A percentile compares a stretch with the other conserved stretches of the same genome.
Conservation (phyloP, 169 alveolate genomes). For the Plasmodium ovale region DNA sequence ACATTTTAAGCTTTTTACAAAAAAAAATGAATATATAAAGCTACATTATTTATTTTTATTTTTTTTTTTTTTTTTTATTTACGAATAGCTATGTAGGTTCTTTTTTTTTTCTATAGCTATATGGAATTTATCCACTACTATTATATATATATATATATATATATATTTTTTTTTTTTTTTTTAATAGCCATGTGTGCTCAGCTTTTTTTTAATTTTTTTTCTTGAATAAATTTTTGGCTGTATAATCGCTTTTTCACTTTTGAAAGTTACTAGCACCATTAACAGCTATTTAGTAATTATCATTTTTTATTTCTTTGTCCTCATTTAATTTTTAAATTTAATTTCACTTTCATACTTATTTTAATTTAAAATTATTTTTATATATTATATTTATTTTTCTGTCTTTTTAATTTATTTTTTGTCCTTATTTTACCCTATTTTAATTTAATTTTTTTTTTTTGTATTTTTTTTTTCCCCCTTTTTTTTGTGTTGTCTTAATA, state of each 20-base stretch:
- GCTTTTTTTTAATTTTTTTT: slow-evolving; percentile 15
- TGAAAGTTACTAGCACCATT: slow-evolving; percentile 7
- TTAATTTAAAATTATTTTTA: slow-evolving; percentile 5
- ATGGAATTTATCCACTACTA: neutral
- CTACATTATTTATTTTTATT: slow-evolving; percentile 1
- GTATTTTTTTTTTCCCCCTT: neutral
- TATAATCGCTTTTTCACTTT: too few relatives aligned
- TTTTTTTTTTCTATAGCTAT: neutral
- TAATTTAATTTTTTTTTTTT: neutral
- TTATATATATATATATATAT: too few relatives aligned
- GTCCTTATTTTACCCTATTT: slow-evolving; percentile 11
- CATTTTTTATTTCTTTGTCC: neutral
- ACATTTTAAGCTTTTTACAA: neutral
- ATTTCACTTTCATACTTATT: neutral
- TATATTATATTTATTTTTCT: slow-evolving; percentile 3
- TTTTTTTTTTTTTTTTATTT: slow-evolving; percentile 3
- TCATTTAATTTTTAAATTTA: slow-evolving; percentile 5
- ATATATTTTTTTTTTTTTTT: too few relatives aligned
- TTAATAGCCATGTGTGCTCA: slow-evolving; percentile 3
- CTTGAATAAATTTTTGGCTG: too few relatives aligned
- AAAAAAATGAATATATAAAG: neutral
- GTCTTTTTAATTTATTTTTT: slow-evolving; percentile 6
- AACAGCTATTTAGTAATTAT: neutral
- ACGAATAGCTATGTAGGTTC: neutral
- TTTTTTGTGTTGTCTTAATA: slow-evolving; percentile 5